phyloP scores from a whole-genome alignment of 352 stramenopile genomes.

The Phytopythium mirpurense region DNA sequence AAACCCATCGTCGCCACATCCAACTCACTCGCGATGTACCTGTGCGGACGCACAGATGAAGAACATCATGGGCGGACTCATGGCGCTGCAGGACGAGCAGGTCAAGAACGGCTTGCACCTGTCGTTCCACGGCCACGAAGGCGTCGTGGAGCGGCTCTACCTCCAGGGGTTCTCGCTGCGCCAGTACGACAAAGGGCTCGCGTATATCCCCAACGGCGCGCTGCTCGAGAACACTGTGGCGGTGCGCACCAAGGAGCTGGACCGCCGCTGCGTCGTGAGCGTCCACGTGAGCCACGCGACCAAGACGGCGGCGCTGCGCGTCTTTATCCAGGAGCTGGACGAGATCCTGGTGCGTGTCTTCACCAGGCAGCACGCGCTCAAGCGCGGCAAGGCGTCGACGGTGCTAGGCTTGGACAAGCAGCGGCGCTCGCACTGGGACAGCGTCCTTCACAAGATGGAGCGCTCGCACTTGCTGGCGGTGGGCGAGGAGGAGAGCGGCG shows the following conservation, averaged over 20 bases:
- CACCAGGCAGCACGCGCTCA: constrained; percentile 16
- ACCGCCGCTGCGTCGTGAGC: constrained; percentile 42
- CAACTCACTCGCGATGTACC: neutral
- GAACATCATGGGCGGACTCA: constrained; percentile 80
- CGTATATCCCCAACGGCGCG: constrained; percentile 78
- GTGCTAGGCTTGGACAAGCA: constrained; percentile 47
- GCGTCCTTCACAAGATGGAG: constrained; percentile 33
- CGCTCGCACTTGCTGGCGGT: constrained; percentile 22
- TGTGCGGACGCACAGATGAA: constrained; percentile 40
- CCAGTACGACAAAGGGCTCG: constrained; percentile 76
- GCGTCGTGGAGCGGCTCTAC: constrained; percentile 78
- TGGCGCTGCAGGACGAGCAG: constrained; percentile 78
- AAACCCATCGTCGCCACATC: neutral
- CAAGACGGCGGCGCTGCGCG: constrained; percentile 31
- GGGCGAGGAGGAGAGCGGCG: constrained; percentile 19
- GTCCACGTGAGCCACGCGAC: constrained; percentile 63
- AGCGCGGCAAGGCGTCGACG: constrained; percentile 20
- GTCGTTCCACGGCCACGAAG: constrained; percentile 67
- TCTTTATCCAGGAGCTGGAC: constrained; percentile 77
- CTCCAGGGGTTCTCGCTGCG: constrained; percentile 77
- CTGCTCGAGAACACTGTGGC: constrained; percentile 70
- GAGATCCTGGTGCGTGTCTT: constrained; percentile 39
- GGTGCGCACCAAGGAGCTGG: constrained; percentile 61
- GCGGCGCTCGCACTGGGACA: constrained; percentile 33
- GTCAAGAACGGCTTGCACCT: constrained; percentile 76